Conservation (phyloP, 2,329 filamentous ascomycete species). For the Ophiostoma sp. region DNA sequence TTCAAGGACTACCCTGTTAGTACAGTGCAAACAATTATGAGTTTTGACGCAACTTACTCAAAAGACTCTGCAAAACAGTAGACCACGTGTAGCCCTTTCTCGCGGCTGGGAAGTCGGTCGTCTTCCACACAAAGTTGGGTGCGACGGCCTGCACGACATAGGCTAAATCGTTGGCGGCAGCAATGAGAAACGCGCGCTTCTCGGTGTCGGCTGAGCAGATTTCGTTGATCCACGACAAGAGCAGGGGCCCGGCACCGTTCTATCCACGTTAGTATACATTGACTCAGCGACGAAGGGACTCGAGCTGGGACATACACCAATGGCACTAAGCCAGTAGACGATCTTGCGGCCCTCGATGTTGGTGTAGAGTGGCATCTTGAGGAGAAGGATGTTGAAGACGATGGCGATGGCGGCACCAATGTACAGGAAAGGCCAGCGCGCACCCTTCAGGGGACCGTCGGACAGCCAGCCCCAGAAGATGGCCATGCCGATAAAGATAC, state of each 20-base stretch:
- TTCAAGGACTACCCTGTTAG: not conserved
- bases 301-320: constrained; percentile 27
- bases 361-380: constrained; percentile 3
- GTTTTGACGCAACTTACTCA: constrained; percentile 21
- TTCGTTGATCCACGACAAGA: constrained; percentile 33
- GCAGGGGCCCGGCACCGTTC: constrained; percentile 35
- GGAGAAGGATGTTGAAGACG: constrained; percentile 34
- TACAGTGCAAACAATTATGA: not conserved
- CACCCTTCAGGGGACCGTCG: constrained; percentile 31
- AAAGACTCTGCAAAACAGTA: constrained; percentile 33
- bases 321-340: constrained; percentile 37
- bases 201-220: constrained; percentile 29
- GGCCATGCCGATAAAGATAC: constrained; percentile 35
- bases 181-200: constrained; percentile 30
- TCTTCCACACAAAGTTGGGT: constrained; percentile 35
- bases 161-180: constrained; percentile 28
- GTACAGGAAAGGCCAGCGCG: constrained; percentile 38
- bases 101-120: constrained; percentile 36
- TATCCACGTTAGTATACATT: not conserved
- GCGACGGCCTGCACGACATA: constrained; percentile 26
- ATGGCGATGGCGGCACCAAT: constrained; percentile 34
- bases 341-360: constrained; percentile 28
- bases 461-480: constrained; percentile 37
- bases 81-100: constrained; percentile 36
- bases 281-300: too few relatives aligned